Conservation (phyloP, 257 asterid genomes). For the Thymus quinquecostatus region DNA sequence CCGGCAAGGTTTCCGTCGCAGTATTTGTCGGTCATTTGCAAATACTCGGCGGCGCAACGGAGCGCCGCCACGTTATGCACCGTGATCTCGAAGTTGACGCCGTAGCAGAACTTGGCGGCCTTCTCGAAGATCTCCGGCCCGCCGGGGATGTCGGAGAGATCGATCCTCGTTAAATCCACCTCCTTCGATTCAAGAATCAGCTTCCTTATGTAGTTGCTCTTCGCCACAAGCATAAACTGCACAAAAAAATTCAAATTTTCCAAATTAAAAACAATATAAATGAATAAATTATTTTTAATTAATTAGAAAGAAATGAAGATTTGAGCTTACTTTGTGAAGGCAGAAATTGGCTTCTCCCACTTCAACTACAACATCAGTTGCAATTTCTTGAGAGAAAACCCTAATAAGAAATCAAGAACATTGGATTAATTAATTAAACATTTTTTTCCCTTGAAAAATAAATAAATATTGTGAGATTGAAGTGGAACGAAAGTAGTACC, state of each 20-base stretch:
- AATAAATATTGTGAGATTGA: not conserved
- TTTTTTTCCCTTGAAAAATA: not conserved
- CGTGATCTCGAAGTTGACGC: slow-evolving; percentile 94
- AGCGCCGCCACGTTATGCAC: slow-evolving; percentile 92
- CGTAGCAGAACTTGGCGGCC: slow-evolving; percentile 92
- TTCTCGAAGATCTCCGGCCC: slow-evolving; percentile 92
- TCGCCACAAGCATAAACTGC: slow-evolving; percentile 95
- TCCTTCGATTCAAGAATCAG: slow-evolving; percentile 70
- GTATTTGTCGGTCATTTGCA: slow-evolving; percentile 86
- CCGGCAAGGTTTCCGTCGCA: slow-evolving; percentile 75
- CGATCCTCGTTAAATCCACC: slow-evolving; percentile 60
- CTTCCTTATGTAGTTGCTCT: slow-evolving; percentile 84
- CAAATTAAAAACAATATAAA: too few species aligned
- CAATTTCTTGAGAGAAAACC: slow-evolving; percentile 92
- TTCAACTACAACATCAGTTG: slow-evolving; percentile 77
- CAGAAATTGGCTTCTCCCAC: slow-evolving; percentile 83
- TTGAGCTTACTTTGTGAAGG: slow-evolving; percentile 78
- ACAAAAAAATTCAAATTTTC: too few species aligned
- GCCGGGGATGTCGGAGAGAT: slow-evolving; percentile 81
- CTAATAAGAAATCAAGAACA: slow-evolving; percentile 42
- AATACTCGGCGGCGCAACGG: slow-evolving; percentile 87
- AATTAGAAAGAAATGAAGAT: not conserved
- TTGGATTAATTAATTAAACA: not conserved
- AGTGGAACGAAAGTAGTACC: slow-evolving; percentile 42
- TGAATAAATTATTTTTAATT: too few species aligned